phyloP scores from a whole-genome alignment of 148 eudicot genomes.

The Camellia sinensis region DNA sequence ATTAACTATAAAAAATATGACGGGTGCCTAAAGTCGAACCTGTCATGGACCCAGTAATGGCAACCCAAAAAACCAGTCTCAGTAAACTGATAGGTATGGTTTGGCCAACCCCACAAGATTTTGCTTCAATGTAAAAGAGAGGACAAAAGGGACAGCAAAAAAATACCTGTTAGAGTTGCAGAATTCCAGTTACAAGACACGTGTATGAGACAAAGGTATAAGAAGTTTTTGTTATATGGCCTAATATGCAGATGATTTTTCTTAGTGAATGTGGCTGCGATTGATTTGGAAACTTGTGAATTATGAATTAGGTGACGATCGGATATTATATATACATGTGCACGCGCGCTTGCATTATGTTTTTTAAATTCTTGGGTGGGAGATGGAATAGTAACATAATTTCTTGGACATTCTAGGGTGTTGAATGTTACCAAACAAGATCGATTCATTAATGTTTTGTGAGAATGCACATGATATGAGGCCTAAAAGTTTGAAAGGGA shows the following conservation, averaged over 20 bases:
- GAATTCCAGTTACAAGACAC: no score
- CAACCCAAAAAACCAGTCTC: no score
- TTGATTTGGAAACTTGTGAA: neutral
- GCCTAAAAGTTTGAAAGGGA: neutral
- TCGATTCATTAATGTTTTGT: neutral
- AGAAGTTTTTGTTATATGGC: neutral
- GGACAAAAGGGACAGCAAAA: neutral
- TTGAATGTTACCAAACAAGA: neutral
- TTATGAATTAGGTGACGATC: neutral
- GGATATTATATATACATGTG: neutral
- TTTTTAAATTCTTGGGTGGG: conserved; percentile 1
- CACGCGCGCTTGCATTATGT: neutral
- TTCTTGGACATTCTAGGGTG: neutral
- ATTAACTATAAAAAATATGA: no score
- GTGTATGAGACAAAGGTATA: neutral
- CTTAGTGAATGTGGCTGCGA: neutral
- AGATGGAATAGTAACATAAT: neutral
- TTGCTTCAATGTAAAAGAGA: neutral
- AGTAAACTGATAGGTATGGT: neutral
- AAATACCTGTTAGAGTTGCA: neutral
- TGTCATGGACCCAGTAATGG: no score
- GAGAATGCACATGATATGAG: neutral
- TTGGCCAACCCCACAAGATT: neutral
- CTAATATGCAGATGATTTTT: neutral
- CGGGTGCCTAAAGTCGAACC: no score